phyloP scores from a whole-genome alignment of 2,329 filamentous ascomycete genomes.

The Teratosphaeria viscida region DNA sequence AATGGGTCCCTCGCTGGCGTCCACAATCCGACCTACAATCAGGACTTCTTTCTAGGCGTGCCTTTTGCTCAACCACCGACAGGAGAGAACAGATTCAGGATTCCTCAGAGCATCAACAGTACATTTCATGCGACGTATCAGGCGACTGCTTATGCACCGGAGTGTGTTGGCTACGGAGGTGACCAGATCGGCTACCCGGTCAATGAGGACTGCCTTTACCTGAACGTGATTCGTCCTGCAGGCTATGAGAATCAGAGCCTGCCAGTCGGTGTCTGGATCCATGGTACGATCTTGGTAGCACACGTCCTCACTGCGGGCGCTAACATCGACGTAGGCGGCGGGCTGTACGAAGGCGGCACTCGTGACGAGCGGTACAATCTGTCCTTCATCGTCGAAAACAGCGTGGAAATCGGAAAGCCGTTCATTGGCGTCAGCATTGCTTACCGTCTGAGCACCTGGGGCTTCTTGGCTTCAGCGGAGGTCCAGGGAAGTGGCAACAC shows the following conservation, averaged over 20 bases:
- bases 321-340: slow-evolving; percentile 10
- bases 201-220: not conserved
- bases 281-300: slow-evolving; percentile 7
- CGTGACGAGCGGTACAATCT: slow-evolving; percentile 18
- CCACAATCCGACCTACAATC: slow-evolving; percentile 30
- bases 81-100: slow-evolving; percentile 23
- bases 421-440: slow-evolving; percentile 51
- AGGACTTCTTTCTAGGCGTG: slow-evolving; percentile 38
- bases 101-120: slow-evolving; percentile 24
- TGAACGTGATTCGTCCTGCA: slow-evolving; percentile 1
- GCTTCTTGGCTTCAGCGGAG: slow-evolving; percentile 41
- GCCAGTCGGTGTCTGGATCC: slow-evolving; percentile 8
- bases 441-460: slow-evolving; percentile 50
- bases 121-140: slow-evolving; percentile 30
- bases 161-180: slow-evolving; percentile 32
- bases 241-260: slow-evolving; percentile 1
- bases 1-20: slow-evolving; percentile 35
- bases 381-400: slow-evolving; percentile 19
- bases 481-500: slow-evolving; percentile 31
- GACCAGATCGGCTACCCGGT: slow-evolving; percentile 18
- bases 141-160: slow-evolving; percentile 33
- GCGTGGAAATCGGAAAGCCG: slow-evolving; percentile 16
- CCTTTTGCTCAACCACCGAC: slow-evolving; percentile 28
- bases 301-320: not conserved
- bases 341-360: slow-evolving; percentile 13